Conservation (phyloP, 129 eudicot genomes). For the Oenanthe sinensis region DNA sequence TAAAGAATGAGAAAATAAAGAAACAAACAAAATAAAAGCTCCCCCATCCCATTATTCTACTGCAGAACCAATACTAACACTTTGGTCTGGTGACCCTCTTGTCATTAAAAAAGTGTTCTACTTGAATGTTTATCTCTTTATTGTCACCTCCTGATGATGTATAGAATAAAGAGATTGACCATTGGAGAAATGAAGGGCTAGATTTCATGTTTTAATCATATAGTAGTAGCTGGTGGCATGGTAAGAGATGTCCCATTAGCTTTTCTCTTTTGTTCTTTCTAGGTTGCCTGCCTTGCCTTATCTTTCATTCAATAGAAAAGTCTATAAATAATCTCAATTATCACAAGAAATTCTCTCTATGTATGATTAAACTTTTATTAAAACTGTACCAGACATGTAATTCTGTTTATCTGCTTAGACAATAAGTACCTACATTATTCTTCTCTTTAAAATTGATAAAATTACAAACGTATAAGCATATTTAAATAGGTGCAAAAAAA, state of each 20-base stretch:
- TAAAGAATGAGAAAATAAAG: neutral
- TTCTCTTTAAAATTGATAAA: too few relatives aligned
- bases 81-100: neutral
- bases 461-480: too few relatives aligned
- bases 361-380: too few relatives aligned
- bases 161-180: constrained; percentile 1
- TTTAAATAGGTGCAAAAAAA: too few relatives aligned
- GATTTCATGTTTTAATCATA: neutral
- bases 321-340: neutral
- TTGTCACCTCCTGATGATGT: neutral
- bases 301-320: neutral
- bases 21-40: neutral
- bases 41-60: neutral
- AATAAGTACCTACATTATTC: too few relatives aligned
- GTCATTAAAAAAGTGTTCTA: neutral
- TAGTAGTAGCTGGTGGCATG: too few relatives aligned
- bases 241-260: neutral
- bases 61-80: neutral
- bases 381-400: too few relatives aligned
- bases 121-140: neutral
- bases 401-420: too few relatives aligned
- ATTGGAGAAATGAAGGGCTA: neutral
- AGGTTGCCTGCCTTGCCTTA: neutral
- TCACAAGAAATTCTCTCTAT: too few relatives aligned
- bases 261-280: neutral